Base-by-base conservation (phyloP, 805 yeast genomes). In the Metschnikowia noctiluminum region DNA sequence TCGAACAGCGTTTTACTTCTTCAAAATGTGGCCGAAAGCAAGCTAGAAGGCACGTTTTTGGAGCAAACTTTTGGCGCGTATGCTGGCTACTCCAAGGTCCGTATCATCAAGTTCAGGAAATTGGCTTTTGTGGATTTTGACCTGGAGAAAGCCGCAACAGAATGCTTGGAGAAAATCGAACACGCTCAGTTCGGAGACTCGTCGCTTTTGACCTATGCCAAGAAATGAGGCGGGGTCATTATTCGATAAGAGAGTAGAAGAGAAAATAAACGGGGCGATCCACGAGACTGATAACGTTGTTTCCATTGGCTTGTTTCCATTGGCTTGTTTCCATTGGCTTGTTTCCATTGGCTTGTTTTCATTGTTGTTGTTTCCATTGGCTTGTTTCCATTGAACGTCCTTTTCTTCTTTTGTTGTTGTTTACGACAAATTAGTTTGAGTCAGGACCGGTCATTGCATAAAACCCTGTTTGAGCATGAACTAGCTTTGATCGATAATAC, bases 91-190 rank as follows among this genome's bases (percentile, higher is more conserved):
- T 66, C 79, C 11, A 87, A 84, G 54, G 70, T 84, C 1, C 79
- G 95, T 45, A 66, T 82, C 35, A 89, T 92, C 28, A 73, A 77
- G 2, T 79, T 83, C 6, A 76, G 89, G 39, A 79, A 79, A 35
- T 78, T 92, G 40, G 95, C 94, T 10, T 86, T 92, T 64, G 77
- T 92, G 3, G 97, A 92, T 58, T 92, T 84, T 62, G 81, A 77
- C 26, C 68, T 71, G 6, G 85, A 81, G 21, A 59, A 64, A 1
- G 65, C 71, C 36, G 85, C 96, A 0, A 71, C 73, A 0, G 45
- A 43, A 13, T 64, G 71, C 37, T 56, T 70, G 38, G 48, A 59
- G 8, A 38, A 35, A 2, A 28, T 53, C 13, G 57, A 59, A 8
- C 35, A 40, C 4, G 42, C 43, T 7, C 43, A 43, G 27, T 61